These are phyloP conservation scores for Boehmeria nivea DNA, from an alignment of 306 rosid species.

Conservation along the genomic window DNA sequence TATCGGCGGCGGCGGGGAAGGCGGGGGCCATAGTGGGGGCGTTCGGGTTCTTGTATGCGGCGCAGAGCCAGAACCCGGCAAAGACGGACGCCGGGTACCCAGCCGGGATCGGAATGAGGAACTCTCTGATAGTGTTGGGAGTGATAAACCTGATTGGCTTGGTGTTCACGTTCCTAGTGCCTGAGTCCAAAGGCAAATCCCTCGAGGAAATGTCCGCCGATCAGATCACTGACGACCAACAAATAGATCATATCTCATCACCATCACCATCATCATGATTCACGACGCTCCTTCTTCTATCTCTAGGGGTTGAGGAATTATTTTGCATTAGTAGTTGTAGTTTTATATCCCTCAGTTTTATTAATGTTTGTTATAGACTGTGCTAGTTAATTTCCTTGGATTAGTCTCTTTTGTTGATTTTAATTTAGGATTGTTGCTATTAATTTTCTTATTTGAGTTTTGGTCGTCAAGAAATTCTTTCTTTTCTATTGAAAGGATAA, in stretches of 20 bases:
- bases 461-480: no score
- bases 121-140: slow-evolving; percentile 34
- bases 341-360: no score
- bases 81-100: slow-evolving; percentile 42
- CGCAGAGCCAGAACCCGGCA: slow-evolving; percentile 28
- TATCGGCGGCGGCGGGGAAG: slow-evolving; percentile 58
- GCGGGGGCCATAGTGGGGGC: slow-evolving; percentile 63
- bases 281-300: not conserved
- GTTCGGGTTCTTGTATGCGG: slow-evolving; percentile 46
- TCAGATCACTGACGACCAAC: slow-evolving; percentile 9
- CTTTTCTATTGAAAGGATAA: no score
- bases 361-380: no score
- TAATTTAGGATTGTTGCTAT: no score
- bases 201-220: slow-evolving; percentile 62
- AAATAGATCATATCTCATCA: no score
- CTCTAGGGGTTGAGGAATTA: not conserved
- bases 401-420: no score
- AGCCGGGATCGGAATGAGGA: slow-evolving; percentile 41
- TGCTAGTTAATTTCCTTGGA: no score
- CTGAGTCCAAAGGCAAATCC: slow-evolving; percentile 49
- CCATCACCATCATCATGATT: no score
- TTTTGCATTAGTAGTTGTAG: no score
- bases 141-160: slow-evolving; percentile 44
- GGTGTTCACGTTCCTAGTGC: slow-evolving; percentile 50
- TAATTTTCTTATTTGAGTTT: no score